Percentiles rank a stretch among this genome's conserved stretches.
Evolutionary conservation across 441 rosid genomes (phyloP).

Genomic region (Adansonia gregorii): DNA sequence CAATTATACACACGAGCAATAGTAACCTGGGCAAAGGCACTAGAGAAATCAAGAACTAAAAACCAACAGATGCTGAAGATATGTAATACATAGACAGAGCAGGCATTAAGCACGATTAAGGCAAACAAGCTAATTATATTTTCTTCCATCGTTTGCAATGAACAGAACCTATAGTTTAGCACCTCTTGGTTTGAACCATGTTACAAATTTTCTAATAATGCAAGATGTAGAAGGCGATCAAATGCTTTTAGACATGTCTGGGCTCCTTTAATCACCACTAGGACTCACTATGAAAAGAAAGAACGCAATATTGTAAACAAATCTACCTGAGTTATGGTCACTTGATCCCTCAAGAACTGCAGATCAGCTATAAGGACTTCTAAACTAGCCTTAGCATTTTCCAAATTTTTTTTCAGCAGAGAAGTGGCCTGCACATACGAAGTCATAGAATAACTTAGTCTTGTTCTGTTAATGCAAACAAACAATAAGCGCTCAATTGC

Average conservation of each 20-base stretch:
- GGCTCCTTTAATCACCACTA: conserved; percentile 10
- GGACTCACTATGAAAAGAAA: neutral
- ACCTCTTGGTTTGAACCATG: neutral
- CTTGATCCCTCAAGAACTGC: conserved; percentile 94
- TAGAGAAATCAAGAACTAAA: conserved; percentile 15
- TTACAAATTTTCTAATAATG: neutral
- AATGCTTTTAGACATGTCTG: neutral
- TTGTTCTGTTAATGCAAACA: conserved; percentile 30
- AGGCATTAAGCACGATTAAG: neutral
- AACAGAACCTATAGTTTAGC: neutral
- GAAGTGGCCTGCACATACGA: conserved; percentile 63
- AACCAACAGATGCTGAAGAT: neutral
- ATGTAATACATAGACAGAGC: neutral
- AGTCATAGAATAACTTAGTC: conserved; percentile 34
- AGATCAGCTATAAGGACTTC: conserved; percentile 89
- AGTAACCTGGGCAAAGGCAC: conserved; percentile 54
- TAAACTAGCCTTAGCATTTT: conserved; percentile 58
- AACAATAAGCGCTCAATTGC: conserved; percentile 29
- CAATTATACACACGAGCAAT: conserved; percentile 36
- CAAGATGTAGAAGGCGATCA: neutral
- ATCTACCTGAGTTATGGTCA: conserved; percentile 86
- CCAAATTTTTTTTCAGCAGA: conserved; percentile 63
- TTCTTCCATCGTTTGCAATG: neutral
- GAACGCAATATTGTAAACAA: neutral
- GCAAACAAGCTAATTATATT: neutral